A percentile compares a stretch with the other conserved stretches of the same genome.
Conservation (phyloP, 1,139 yeast species). For the Zygosaccharomyces pseudobailii region DNA sequence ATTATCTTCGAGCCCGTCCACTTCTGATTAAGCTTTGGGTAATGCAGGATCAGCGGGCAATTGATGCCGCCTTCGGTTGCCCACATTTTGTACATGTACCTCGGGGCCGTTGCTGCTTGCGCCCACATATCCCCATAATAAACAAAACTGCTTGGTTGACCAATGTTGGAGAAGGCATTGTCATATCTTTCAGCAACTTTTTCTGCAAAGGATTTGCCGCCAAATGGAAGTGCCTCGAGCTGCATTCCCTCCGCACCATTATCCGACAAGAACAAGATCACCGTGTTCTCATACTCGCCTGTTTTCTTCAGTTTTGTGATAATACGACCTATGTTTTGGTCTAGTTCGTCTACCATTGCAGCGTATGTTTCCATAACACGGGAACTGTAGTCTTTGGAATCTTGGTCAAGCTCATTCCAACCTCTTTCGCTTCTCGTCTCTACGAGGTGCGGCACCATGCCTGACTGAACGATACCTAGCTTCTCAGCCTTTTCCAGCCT, state of each 20-base stretch:
- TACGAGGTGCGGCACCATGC: constrained; percentile 44
- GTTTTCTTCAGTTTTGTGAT: constrained; percentile 39
- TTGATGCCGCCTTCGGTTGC: constrained; percentile 52
- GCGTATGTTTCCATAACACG: constrained; percentile 54
- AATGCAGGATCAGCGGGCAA: constrained; percentile 46
- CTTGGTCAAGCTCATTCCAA: constrained; percentile 41
- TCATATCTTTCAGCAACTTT: constrained; percentile 38
- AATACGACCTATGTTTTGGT: constrained; percentile 46
- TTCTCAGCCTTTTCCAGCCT: constrained; percentile 41
- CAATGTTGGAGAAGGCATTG: constrained; percentile 46
- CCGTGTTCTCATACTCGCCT: constrained; percentile 48
- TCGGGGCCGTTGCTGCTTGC: constrained; percentile 57
- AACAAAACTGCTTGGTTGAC: constrained; percentile 44
- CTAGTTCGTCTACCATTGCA: constrained; percentile 56
- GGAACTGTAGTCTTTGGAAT: constrained; percentile 37
- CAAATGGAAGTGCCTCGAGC: constrained; percentile 49
- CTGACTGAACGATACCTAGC: constrained; percentile 43
- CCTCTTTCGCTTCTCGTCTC: constrained; percentile 38
- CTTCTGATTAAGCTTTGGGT: constrained; percentile 35
- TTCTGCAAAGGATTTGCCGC: constrained; percentile 13
- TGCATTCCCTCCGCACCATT: constrained; percentile 60
- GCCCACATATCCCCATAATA: constrained; percentile 60
- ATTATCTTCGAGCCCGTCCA: constrained; percentile 33
- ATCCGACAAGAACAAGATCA: constrained; percentile 53
- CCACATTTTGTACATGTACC: constrained; percentile 49